Base-by-base conservation (phyloP, 2,329 filamentous ascomycete species). In the Phialophora verrucosa region DNA sequence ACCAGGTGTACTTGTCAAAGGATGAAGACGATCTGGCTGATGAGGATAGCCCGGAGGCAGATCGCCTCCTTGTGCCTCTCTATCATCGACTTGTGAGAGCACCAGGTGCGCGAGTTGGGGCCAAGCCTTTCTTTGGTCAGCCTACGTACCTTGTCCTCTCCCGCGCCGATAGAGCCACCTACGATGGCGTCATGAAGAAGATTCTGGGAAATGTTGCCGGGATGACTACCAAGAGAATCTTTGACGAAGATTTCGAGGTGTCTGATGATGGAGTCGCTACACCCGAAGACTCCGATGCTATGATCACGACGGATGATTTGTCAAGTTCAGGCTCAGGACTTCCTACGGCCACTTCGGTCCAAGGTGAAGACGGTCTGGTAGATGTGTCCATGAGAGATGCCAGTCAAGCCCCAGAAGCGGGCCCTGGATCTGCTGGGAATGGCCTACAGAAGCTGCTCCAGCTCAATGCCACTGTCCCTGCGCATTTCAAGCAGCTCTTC, bases 311-410 rank as follows among this genome's bases (percentile, higher is more conserved):
- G 25, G 85, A 87, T 66, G 84, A 86, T 69, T 86, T 85, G 3
- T 87, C 91, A 3, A 88, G 88, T 3, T 86, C 85, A 10, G 90
- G 91, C 70, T 83, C 86, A 25, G 90, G 90, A 74, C 61, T 62
- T 44, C 84, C 97, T 55, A 86, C 90, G 65, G 90, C 92, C 53
- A 85, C 87, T 31, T 97, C 93, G 2, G 86, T 96, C 1, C 90
- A 93, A 75, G 91, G 92, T 10, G 94, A 97, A 76, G 93, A 97
- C 68, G 92, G 92, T 68, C 87, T 97, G 74, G 91, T 98, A 5
- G 91, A 97, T 75, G 89, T 99, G 17, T 91, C 91, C 0, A 93
- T 97, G 89, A 88, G 88, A 61, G 90, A 92, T 72, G 80, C 81
- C 2, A 75, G 75, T 17, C 81, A 84, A 64, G 70, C 72, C 27